These are phyloP conservation scores for Diaporthe ilicicola DNA, from an alignment of 2,329 filamentous ascomycete genomes.

Conservation along the genomic window DNA sequence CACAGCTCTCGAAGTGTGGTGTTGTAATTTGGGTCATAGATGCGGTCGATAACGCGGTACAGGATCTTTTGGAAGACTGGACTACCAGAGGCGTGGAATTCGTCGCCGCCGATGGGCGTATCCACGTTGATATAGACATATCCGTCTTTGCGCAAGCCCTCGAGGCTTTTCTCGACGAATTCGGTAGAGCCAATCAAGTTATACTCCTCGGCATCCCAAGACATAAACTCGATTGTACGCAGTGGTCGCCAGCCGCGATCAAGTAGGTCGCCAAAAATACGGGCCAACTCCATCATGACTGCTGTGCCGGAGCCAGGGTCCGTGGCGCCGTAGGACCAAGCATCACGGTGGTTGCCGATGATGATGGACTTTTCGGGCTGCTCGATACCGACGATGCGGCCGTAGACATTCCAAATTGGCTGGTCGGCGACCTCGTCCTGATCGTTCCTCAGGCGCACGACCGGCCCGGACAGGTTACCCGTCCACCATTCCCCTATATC, in stretches of 20 bases:
- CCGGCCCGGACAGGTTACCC: constrained; percentile 77
- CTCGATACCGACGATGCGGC: constrained; percentile 84
- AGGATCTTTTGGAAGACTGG: constrained; percentile 81
- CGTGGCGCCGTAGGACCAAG: constrained; percentile 87
- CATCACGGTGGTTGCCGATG: constrained; percentile 92
- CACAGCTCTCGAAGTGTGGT: constrained; percentile 78
- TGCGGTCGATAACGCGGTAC: constrained; percentile 75
- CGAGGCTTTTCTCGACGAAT: constrained; percentile 86
- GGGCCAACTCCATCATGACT: constrained; percentile 87
- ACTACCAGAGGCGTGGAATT: constrained; percentile 81
- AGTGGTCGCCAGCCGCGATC: constrained; percentile 86
- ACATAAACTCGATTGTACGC: constrained; percentile 95
- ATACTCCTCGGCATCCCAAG: constrained; percentile 94
- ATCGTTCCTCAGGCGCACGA: constrained; percentile 83
- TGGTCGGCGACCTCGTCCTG: constrained; percentile 86
- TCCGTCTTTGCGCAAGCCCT: constrained; percentile 75
- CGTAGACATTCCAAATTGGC: constrained; percentile 92
- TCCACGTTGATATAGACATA: constrained; percentile 94
- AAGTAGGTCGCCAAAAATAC: constrained; percentile 82
- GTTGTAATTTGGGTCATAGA: constrained; percentile 77
- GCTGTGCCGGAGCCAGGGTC: constrained; percentile 91
- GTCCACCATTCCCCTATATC: constrained; percentile 85
- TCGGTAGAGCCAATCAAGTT: constrained; percentile 95
- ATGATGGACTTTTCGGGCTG: constrained; percentile 84
- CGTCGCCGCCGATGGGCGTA: constrained; percentile 76